Conservation (phyloP, 306 rosid genomes). For the Cicer yamashitae region DNA sequence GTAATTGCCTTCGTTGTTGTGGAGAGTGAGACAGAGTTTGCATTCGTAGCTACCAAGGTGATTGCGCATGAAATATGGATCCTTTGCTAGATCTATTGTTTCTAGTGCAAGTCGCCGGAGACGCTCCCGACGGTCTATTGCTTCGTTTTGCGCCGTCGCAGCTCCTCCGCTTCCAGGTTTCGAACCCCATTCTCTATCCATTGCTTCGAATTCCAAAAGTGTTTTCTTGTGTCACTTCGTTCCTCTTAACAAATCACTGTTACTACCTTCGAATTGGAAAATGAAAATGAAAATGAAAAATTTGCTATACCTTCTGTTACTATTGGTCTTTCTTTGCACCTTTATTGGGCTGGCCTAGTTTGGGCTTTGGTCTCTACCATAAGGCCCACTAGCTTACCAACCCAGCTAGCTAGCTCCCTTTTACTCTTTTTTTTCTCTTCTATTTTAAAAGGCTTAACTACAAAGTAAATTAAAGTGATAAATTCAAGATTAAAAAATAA, state of each 20-base stretch:
- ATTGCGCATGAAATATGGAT: conserved; percentile 97
- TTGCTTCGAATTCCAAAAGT: conserved; percentile 1
- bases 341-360: background rate
- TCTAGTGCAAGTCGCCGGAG: conserved; percentile 93
- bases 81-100: conserved; percentile 95
- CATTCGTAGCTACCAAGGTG: conserved; percentile 98
- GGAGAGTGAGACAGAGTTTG: conserved; percentile 89
- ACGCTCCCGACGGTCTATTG: conserved; percentile 95
- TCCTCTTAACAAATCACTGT: background rate
- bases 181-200: conserved; percentile 99
- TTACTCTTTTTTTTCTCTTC: no score
- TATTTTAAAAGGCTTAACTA: no score
- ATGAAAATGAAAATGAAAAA: no score
- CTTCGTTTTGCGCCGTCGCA: conserved; percentile 96
- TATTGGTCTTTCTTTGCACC: background rate
- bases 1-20: conserved; percentile 97
- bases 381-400: no score
- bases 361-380: background rate
- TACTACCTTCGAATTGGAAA: no score
- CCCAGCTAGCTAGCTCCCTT: no score
- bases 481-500: no score
- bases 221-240: background rate
- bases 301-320: no score
- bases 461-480: no score
- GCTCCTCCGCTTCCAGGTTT: conserved; percentile 99